These are phyloP conservation scores for Paraconiothyrium brasiliense DNA, from an alignment of 2,329 filamentous ascomycete species.

Conservation along the genomic window DNA sequence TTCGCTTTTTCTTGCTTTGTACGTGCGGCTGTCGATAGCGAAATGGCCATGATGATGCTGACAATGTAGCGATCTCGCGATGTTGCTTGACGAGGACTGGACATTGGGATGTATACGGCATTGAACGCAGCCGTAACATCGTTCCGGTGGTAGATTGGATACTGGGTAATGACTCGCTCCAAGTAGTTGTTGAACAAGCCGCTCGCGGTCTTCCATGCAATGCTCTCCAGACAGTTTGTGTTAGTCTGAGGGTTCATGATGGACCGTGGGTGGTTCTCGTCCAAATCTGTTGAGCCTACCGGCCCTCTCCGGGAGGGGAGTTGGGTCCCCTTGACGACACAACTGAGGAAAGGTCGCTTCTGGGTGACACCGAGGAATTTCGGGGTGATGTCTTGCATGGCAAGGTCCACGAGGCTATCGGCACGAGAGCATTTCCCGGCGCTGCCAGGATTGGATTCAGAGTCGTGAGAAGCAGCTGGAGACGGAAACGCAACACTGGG, in stretches of 20 bases:
- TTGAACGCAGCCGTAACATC: conserved; percentile 47
- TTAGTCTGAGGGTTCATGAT: conserved; percentile 48
- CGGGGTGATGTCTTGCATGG: conserved; percentile 48
- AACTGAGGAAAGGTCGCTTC: conserved; percentile 42
- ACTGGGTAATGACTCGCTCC: conserved; percentile 47
- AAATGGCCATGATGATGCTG: conserved; percentile 50
- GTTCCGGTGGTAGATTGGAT: conserved; percentile 49
- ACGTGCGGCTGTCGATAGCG: conserved; percentile 45
- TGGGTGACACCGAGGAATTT: conserved; percentile 48
- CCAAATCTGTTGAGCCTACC: conserved; percentile 44
- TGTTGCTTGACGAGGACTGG: conserved; percentile 35
- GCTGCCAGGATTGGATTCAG: conserved; percentile 27
- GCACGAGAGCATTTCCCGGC: conserved; percentile 41
- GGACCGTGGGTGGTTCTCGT: conserved; percentile 48
- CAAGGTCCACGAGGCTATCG: conserved; percentile 43
- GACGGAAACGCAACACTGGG: conserved; percentile 33
- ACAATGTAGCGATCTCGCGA: conserved; percentile 47
- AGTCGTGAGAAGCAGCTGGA: conserved; percentile 35
- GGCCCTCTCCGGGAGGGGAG: conserved; percentile 47
- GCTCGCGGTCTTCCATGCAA: conserved; percentile 42
- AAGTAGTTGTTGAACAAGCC: conserved; percentile 46
- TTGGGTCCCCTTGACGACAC: conserved; percentile 47
- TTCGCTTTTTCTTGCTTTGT: conserved; percentile 47
- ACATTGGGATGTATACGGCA: conserved; percentile 41
- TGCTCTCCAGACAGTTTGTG: conserved; percentile 36